phyloP scores from a whole-genome alignment of 108 stramenopile genomes.

The Ochromonas danica region DNA sequence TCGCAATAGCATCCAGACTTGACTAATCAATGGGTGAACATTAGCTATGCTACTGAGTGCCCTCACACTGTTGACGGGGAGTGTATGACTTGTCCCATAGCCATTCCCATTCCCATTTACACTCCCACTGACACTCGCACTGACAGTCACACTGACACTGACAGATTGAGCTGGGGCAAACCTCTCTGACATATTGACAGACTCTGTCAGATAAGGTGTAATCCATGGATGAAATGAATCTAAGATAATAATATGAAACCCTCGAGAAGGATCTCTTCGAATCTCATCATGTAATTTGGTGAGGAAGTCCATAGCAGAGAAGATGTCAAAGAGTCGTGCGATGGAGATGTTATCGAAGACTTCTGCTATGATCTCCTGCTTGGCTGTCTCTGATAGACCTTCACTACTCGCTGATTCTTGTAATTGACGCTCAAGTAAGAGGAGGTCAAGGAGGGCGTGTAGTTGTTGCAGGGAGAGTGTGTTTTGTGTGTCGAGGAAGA shows the following conservation, averaged over 20 bases:
- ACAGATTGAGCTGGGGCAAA: conserved; percentile 9
- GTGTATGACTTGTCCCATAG: conserved; percentile 15
- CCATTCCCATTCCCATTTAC: conserved; percentile 13
- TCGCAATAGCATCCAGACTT: conserved; percentile 15
- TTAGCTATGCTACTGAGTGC: conserved; percentile 10
- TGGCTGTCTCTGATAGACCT: conserved; percentile 14
- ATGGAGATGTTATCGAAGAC: too few species aligned
- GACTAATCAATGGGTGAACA: conserved; percentile 15
- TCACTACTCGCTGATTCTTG: conserved; percentile 15
- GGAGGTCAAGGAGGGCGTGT: conserved; percentile 12
- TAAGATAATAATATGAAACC: conserved; percentile 17
- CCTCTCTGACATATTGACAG: conserved; percentile 15
- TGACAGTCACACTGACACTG: conserved; percentile 5
- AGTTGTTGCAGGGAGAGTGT: conserved; percentile 14
- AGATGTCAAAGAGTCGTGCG: conserved; percentile 9
- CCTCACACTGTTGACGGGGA: conserved; percentile 8
- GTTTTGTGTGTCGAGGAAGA: conserved; percentile 15
- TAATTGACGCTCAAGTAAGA: conserved; percentile 16
- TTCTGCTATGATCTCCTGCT: conserved; percentile 15
- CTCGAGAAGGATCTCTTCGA: conserved; percentile 9
- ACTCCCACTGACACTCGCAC: too few species aligned
- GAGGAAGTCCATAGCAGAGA: conserved; percentile 5
- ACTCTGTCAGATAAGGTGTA: conserved; percentile 15
- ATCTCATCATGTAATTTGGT: conserved; percentile 17
- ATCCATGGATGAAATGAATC: conserved; percentile 6